These are phyloP conservation scores for Xylariales sp. DNA, from an alignment of 2,329 filamentous ascomycete species.

Conservation along the genomic window DNA sequence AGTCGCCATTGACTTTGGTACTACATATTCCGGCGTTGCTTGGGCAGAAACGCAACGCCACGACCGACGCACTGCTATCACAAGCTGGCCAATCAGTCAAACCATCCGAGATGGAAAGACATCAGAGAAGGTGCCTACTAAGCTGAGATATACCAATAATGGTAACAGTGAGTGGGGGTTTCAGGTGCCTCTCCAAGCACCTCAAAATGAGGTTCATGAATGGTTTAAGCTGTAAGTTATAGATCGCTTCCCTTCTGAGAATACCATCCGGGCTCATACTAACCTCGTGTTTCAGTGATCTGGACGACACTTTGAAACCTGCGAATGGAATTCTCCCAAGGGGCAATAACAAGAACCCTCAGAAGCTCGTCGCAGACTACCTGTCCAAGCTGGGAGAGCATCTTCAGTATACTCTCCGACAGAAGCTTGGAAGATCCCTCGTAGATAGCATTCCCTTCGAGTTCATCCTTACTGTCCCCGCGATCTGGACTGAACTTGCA, in stretches of 20 bases:
- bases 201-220: slow-evolving; percentile 32
- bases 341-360: slow-evolving; percentile 8
- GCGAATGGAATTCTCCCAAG: not conserved
- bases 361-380: slow-evolving; percentile 39
- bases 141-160: slow-evolving; percentile 35
- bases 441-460: slow-evolving; percentile 41
- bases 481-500: slow-evolving; percentile 53
- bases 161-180: slow-evolving; percentile 44
- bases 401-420: slow-evolving; percentile 38
- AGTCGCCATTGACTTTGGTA: slow-evolving; percentile 52
- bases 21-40: slow-evolving; percentile 51
- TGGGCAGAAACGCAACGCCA: slow-evolving; percentile 41
- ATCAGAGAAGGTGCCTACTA: slow-evolving; percentile 45
- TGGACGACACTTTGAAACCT: not conserved
- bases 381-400: slow-evolving; percentile 44
- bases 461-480: slow-evolving; percentile 54
- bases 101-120: slow-evolving; percentile 28
- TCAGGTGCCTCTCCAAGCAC: slow-evolving; percentile 37
- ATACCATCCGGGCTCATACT: too few species aligned
- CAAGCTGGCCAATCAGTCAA: slow-evolving; percentile 38
- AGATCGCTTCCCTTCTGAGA: too few species aligned
- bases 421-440: slow-evolving; percentile 35
- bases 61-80: slow-evolving; percentile 36
- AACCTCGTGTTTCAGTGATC: not conserved
- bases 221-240: slow-evolving; percentile 49